Evolutionary conservation across 2,329 filamentous ascomycete species (phyloP), one percentile per base, ranked within the genome.

Genomic region (Pseudopithomyces chartarum): DNA sequence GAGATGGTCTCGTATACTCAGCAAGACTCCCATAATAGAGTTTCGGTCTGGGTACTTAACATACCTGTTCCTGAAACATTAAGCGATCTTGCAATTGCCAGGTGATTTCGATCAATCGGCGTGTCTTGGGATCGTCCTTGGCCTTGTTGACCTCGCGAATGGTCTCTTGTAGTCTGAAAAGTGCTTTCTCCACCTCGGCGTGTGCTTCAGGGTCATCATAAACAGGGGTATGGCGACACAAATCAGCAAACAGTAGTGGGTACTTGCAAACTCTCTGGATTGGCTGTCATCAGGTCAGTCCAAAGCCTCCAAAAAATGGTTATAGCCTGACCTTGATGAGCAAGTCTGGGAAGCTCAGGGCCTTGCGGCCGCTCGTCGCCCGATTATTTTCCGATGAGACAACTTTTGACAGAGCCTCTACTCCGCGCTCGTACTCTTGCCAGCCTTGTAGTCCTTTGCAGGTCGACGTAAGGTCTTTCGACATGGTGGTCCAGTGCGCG

Each of bases 221-320:
- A 1, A 91, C 90, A 1, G 92, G 91, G 0, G 93, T 97, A 63
- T 89, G 84, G 67, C 90, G 93, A 57, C 93, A 82, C 8, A 99
- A 81, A 67, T 97, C 92, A 5, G 87, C 84, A 68, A 98, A 93
- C 2, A 98, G 80, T 3, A 99, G 80, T 11, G 92, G 92, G 70
- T 98, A 98, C 77, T 90, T 92, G 79, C 92, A 96, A 20, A 97
- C 85, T 54, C 94, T 85, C 76, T 99, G 94, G 19, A 97, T 93
- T 0, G 94, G 95, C 91, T 96, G 53, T 15, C 29, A 12, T 19
- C 13, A 50, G 54, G 36, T 58, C n/a, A 52, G 46, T 48, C n/a
- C 13, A 22, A 49, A 26, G 40, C 20, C 11, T 3, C 19, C 23
- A n/a, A 20, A 6, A 32, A 47, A 12, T 34, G 26, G 29, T 17